phyloP scores from a whole-genome alignment of 495 filamentous ascomycete species.

The Aspergillus steynii region DNA sequence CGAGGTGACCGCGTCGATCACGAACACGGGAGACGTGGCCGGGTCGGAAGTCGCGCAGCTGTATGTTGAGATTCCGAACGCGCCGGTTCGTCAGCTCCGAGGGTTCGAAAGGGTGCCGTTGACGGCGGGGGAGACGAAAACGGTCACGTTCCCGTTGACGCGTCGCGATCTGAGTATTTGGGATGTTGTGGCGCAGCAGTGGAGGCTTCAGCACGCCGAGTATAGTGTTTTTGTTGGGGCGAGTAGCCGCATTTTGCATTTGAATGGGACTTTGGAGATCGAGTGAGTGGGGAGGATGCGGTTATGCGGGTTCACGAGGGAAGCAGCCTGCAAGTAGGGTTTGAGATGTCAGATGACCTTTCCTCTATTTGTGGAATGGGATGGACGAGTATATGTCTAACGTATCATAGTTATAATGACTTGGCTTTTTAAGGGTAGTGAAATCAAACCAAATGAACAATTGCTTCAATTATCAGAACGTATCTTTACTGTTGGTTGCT shows the following conservation, averaged over 20 bases:
- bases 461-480: too few species aligned
- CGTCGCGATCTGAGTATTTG: slow-evolving; percentile 68
- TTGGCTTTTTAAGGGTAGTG: too few species aligned
- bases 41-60: slow-evolving; percentile 61
- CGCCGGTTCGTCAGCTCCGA: slow-evolving; percentile 60
- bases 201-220: slow-evolving; percentile 45
- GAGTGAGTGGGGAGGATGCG: too few species aligned
- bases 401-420: too few species aligned
- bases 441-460: too few species aligned
- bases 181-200: slow-evolving; percentile 61
- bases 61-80: slow-evolving; percentile 43
- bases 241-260: slow-evolving; percentile 22
- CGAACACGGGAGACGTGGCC: slow-evolving; percentile 51
- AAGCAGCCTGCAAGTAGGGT: too few species aligned
- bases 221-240: slow-evolving; percentile 28
- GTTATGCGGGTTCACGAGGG: too few species aligned
- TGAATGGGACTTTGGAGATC: slow-evolving; percentile 18
- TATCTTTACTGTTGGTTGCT: too few species aligned
- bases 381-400: too few species aligned
- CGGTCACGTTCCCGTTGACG: slow-evolving; percentile 56
- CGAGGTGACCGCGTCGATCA: slow-evolving; percentile 48
- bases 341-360: too few species aligned
- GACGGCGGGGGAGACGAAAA: slow-evolving; percentile 37
- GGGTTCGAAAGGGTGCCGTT: slow-evolving; percentile 63
- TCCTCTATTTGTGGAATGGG: too few species aligned